Conservation (phyloP, 768 basidiomycete species). For the Lenzites betulinus region DNA sequence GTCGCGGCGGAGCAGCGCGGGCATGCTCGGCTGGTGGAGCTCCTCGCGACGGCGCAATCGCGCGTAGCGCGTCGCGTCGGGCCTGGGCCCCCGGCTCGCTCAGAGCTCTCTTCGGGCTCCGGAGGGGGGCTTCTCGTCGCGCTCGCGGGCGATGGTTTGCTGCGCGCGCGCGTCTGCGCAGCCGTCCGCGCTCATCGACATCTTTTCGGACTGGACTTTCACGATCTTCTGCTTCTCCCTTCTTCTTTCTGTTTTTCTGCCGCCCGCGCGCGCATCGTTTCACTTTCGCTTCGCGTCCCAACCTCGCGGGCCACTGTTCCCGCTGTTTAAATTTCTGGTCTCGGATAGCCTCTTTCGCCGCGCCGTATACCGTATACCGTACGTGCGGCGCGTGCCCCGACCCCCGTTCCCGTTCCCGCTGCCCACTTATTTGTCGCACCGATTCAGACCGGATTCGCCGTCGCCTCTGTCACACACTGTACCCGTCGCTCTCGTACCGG, state of each 20-base stretch:
- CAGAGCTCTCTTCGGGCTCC: no score
- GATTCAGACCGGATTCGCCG: not conserved
- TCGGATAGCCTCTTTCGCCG: no score
- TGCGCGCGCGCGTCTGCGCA: no score
- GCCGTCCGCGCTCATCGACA: no score
- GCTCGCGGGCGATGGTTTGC: no score
- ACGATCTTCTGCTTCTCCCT: not conserved
- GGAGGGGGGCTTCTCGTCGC: no score
- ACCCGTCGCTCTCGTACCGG: constrained; percentile 1
- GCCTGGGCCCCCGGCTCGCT: not conserved
- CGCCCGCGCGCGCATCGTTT: not conserved
- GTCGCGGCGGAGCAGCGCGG: constrained; percentile 44
- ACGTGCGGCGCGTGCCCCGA: not conserved
- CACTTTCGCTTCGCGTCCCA: no score
- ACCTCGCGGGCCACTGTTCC: no score
- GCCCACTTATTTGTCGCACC: not conserved
- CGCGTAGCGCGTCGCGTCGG: constrained; percentile 4
- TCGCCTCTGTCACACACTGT: not conserved
- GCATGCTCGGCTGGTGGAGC: constrained; percentile 35
- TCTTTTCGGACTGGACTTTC: no score
- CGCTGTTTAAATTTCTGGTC: no score
- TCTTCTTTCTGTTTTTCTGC: not conserved
- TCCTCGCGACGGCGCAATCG: constrained; percentile 17
- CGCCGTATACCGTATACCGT: no score
- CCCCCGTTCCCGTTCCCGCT: no score